phyloP scores from a whole-genome alignment of 148 eudicot genomes.

The Chenopodium suecicum region DNA sequence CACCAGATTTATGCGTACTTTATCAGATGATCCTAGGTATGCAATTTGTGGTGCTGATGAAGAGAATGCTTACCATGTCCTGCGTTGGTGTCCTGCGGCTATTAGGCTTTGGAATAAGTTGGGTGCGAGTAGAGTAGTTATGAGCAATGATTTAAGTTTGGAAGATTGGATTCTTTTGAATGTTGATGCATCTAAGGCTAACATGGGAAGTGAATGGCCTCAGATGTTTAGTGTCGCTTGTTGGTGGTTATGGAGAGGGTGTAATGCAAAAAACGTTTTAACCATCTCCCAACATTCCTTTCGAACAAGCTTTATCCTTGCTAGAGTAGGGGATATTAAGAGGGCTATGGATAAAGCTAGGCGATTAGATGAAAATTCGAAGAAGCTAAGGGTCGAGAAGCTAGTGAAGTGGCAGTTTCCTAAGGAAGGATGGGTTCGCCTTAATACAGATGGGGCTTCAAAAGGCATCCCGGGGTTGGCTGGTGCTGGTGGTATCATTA shows the following conservation, averaged over 20 bases:
- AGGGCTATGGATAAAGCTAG: neutral
- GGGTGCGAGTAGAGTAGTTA: neutral
- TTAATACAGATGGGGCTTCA: neutral
- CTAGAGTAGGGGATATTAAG: neutral
- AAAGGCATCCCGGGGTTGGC: neutral
- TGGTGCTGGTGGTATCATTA: neutral
- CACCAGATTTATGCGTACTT: neutral
- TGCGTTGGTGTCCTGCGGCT: neutral
- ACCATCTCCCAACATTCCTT: neutral
- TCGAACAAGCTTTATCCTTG: neutral
- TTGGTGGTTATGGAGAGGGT: neutral
- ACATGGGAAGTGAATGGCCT: neutral
- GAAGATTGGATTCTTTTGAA: neutral
- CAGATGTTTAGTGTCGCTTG: neutral
- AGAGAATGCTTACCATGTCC: neutral
- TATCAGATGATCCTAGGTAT: neutral
- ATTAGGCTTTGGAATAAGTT: neutral
- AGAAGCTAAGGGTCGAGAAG: neutral
- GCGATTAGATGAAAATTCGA: too few relatives aligned
- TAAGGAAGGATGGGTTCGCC: neutral
- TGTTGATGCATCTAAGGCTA: too few relatives aligned
- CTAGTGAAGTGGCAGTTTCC: neutral
- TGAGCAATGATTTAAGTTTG: neutral
- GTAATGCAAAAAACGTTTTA: neutral
- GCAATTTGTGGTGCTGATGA: neutral